phyloP scores from a whole-genome alignment of 352 stramenopile genomes.

The Globisporangium spinosum region DNA sequence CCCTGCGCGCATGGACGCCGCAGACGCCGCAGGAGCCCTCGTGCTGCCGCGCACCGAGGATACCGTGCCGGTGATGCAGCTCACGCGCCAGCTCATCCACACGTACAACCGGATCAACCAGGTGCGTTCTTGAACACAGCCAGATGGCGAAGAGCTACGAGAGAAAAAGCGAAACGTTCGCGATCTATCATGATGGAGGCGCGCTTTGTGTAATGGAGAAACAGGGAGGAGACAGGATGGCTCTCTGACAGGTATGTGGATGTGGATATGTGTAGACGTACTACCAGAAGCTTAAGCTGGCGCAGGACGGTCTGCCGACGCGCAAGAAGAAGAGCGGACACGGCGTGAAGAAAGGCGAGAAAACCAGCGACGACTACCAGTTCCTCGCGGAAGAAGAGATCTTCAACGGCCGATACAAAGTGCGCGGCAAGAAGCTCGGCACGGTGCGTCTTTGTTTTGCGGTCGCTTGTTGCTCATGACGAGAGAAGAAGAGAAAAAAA shows the following conservation, averaged over 20 bases:
- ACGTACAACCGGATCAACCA: constrained; percentile 98
- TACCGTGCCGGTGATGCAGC: constrained; percentile 56
- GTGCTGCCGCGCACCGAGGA: constrained; percentile 25
- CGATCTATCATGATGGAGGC: neutral
- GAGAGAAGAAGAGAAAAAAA: neutral
- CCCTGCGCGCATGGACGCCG: neutral
- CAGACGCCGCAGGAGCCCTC: constrained; percentile 2
- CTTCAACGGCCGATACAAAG: constrained; percentile 77
- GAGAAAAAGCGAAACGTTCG: neutral
- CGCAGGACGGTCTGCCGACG: constrained; percentile 34
- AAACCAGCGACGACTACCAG: constrained; percentile 46
- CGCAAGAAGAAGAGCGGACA: constrained; percentile 62
- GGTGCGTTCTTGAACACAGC: constrained; percentile 28
- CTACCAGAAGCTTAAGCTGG: constrained; percentile 69
- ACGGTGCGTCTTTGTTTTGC: constrained; percentile 33
- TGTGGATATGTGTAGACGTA: constrained; percentile 56
- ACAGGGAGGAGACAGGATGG: neutral
- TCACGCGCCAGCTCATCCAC: constrained; percentile 92
- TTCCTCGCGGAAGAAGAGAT: constrained; percentile 61
- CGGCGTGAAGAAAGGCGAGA: constrained; percentile 24
- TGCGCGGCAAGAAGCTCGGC: constrained; percentile 63
- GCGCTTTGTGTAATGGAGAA: neutral
- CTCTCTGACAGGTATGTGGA: constrained; percentile 9
- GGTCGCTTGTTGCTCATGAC: neutral
- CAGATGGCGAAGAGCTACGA: constrained; percentile 13